These are phyloP conservation scores for Larix sibirica DNA, from an alignment of 83 land plant genomes.

Conservation along the genomic window DNA sequence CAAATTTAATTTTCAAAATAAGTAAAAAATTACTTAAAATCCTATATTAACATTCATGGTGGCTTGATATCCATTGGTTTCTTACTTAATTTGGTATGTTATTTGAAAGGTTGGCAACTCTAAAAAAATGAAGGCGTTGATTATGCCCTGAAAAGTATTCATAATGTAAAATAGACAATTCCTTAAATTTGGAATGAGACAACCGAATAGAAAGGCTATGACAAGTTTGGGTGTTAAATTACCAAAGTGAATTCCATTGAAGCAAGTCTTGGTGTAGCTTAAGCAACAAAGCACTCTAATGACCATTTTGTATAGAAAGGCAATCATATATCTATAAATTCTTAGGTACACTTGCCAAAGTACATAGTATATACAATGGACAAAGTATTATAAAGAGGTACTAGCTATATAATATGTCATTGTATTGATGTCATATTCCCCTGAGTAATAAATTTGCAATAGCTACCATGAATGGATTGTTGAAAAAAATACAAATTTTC, in stretches of 20 bases:
- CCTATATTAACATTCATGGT: not conserved
- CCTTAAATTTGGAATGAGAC: constrained; percentile 40
- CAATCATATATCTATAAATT: too few relatives aligned
- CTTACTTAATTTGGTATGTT: not conserved
- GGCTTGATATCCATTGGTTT: not conserved
- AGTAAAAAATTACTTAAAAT: too few relatives aligned
- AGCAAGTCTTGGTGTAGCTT: not conserved
- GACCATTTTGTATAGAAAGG: too few relatives aligned
- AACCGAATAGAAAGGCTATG: not conserved
- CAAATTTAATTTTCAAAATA: not conserved
- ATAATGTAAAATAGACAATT: constrained; percentile 23
- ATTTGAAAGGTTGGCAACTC: constrained; percentile 39
- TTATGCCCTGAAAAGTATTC: constrained; percentile 34
- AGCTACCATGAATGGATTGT: too few relatives aligned
- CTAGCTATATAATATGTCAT: too few relatives aligned
- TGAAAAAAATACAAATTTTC: too few relatives aligned
- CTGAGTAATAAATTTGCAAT: too few relatives aligned
- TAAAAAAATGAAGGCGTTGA: constrained; percentile 39
- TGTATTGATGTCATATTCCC: too few relatives aligned
- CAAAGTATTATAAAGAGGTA: too few relatives aligned
- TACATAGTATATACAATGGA: too few relatives aligned
- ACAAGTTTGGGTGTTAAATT: not conserved
- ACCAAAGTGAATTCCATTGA: not conserved
- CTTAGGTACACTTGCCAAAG: too few relatives aligned
- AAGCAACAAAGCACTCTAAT: not conserved